Conservation (phyloP, 2,329 filamentous ascomycete species). For the Phialophora chinensis region DNA sequence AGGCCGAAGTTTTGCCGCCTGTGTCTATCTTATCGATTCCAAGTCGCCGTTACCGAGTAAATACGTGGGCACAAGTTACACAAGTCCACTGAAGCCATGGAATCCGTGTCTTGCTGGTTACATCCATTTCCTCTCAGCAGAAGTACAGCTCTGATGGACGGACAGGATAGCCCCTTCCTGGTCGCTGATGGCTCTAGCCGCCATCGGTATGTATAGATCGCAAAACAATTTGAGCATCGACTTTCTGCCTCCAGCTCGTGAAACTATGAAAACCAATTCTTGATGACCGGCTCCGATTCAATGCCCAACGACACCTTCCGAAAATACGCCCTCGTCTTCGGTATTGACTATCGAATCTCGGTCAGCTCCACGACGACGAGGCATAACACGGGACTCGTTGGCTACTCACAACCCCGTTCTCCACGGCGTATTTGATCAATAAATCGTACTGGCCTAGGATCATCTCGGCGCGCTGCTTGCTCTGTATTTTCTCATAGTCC, state of each 20-base stretch:
- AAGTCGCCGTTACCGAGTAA: neutral
- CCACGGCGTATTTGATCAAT: constrained; percentile 49
- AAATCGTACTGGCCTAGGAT: constrained; percentile 37
- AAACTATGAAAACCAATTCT: constrained; percentile 34
- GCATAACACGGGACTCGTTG: neutral
- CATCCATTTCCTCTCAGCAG: neutral
- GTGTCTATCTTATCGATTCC: neutral
- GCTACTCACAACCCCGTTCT: constrained; percentile 45
- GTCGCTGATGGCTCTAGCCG: neutral
- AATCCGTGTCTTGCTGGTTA: neutral
- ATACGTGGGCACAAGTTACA: neutral
- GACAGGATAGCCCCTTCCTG: neutral
- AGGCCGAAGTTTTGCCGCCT: constrained; percentile 14
- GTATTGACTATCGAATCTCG: constrained; percentile 28
- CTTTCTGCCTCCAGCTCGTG: neutral
- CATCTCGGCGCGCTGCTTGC: constrained; percentile 23
- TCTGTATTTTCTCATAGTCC: constrained; percentile 21
- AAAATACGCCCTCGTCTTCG: constrained; percentile 38
- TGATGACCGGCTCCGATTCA: constrained; percentile 33
- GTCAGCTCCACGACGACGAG: constrained; percentile 5
- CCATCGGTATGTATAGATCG: neutral
- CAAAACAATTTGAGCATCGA: neutral
- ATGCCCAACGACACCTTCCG: constrained; percentile 35
- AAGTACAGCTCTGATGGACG: neutral
- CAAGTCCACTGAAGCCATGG: neutral